Evolutionary conservation across 306 rosid species (phyloP).

Genomic region (Albizia julibrissin): DNA sequence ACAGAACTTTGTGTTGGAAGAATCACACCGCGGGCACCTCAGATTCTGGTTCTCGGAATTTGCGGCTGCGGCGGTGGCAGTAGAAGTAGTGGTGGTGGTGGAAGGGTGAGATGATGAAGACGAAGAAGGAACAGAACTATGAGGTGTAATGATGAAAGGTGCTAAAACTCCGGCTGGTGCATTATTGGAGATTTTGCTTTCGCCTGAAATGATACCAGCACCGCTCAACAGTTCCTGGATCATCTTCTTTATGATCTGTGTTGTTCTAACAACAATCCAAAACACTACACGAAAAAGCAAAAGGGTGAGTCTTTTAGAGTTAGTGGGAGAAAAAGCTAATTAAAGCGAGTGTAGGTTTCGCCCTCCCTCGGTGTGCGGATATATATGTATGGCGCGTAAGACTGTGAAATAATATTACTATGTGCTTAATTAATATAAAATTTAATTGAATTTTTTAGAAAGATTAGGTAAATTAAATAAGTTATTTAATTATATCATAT

Average conservation of each 20-base stretch:
- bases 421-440: too few species aligned
- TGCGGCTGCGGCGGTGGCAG: slow-evolving; percentile 24
- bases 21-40: slow-evolving; percentile 78
- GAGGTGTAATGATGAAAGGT: not conserved
- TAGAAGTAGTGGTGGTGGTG: slow-evolving; percentile 17
- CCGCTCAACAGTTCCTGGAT: slow-evolving; percentile 90
- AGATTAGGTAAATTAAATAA: too few species aligned
- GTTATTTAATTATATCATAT: too few species aligned
- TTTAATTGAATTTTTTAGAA: too few species aligned
- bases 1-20: slow-evolving; percentile 88
- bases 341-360: slow-evolving; percentile 54
- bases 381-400: slow-evolving; percentile 25
- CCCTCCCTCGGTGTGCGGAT: slow-evolving; percentile 4
- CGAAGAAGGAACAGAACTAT: not conserved
- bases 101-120: too few species aligned
- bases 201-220: slow-evolving; percentile 53
- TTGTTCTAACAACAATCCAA: slow-evolving; percentile 81
- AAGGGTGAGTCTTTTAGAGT: slow-evolving; percentile 67
- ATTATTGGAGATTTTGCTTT: slow-evolving; percentile 57
- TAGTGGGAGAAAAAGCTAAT: slow-evolving; percentile 64
- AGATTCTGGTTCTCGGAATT: slow-evolving; percentile 56
- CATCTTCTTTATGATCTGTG: slow-evolving; percentile 60
- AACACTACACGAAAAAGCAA: slow-evolving; percentile 57
- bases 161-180: slow-evolving; percentile 37
- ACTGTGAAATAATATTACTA: not conserved